Evolutionary conservation across 139 green algal genomes (phyloP), one percentile per base, ranked within the genome.

Genomic region (Marvania coccoides): DNA sequence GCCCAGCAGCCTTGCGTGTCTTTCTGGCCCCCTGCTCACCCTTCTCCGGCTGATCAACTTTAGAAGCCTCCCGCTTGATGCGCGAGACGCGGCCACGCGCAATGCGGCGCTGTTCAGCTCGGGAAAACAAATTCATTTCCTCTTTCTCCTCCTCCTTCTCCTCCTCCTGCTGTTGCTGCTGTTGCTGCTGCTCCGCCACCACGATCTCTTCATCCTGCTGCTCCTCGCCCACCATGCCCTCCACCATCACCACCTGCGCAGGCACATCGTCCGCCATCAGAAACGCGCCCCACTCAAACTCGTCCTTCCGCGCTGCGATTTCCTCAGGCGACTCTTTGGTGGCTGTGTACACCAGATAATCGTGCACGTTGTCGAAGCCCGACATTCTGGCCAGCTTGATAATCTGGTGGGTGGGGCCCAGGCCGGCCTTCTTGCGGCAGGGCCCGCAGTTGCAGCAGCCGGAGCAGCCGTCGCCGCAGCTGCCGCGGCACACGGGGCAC

Each of bases 361-460:
- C 87, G 64, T 94, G 87, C 37, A 86, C 87, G 71, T 94, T 89
- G 40, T 37, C 69, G 61, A 90, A 94, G 51, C 86, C 86, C 6
- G 72, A 69, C 4, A 56, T 67, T 26, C 81, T 63, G 5, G 79
- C 84, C 34, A 75, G 48, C 12, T 60, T 61, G 35, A 85, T 70
- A 10, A 94, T 63, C 66, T 92, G 84, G 63, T 74, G 53, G 1
- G 87, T 92, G 30, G 86, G 77, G 7, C 70, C 55, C 61, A 94
- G 75, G 8, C 78, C 80, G 15, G 65, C 62, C 74, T 83, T 85
- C 65, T 90, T 91, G 55, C 87, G 76, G 77, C 87, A 94, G 23
- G 81, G 87, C 0, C 86, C 84, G 65, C 87, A 94, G 79, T 94
- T 94, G 81, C 87, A 94, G 79, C 87, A 94, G 9, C 15, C 31